Percentiles rank a stretch among this genome's conserved stretches.
Conservation (phyloP, 108 stramenopile genomes). For the Cyclotella baltica region DNA sequence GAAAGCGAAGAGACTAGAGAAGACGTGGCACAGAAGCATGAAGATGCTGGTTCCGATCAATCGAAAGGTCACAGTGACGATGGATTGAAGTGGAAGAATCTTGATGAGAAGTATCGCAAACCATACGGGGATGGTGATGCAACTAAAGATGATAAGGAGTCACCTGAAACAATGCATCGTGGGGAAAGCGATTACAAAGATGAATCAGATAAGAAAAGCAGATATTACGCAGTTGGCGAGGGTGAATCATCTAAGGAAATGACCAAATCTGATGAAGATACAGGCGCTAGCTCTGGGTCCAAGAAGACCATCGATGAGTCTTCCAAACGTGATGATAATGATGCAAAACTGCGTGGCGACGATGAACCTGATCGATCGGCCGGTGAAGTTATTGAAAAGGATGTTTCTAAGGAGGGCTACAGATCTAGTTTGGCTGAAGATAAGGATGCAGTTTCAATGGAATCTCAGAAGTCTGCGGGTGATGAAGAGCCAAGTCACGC, state of each 20-base stretch:
- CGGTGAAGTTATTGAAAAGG: no score
- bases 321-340: not conserved
- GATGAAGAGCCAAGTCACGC: no score
- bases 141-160: not conserved
- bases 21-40: not conserved
- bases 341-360: not conserved
- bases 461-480: no score
- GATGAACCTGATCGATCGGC: no score
- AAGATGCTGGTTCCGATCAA: not conserved
- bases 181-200: not conserved
- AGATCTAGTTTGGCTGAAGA: no score
- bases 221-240: not conserved
- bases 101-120: not conserved
- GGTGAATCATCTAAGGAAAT: not conserved
- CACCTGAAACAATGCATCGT: not conserved
- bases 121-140: not conserved
- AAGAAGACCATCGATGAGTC: not conserved
- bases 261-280: not conserved
- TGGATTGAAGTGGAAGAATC: constrained; percentile 4
- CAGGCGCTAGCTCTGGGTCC: not conserved
- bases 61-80: not conserved
- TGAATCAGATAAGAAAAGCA: not conserved
- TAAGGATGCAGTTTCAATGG: no score
- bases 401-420: no score
- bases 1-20: not conserved